phyloP scores from a whole-genome alignment of 2,329 filamentous ascomycete species.

The Pseudopithomyces chartarum region DNA sequence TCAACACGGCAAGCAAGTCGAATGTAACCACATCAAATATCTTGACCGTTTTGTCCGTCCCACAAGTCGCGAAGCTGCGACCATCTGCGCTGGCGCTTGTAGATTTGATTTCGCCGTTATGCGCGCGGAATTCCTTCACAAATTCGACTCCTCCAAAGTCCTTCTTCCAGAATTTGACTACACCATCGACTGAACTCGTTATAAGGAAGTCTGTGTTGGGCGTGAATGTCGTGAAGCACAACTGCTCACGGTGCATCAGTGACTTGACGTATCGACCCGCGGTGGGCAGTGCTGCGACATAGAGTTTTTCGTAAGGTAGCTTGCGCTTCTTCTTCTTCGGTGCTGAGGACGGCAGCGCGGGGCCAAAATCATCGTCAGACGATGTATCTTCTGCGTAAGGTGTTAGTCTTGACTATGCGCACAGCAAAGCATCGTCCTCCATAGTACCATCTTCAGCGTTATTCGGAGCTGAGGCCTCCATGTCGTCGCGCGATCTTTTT shows the following conservation, averaged over 20 bases:
- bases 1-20: constrained; percentile 67
- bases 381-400: constrained; percentile 60
- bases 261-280: constrained; percentile 89
- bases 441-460: constrained; percentile 16
- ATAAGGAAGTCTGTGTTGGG: constrained; percentile 93
- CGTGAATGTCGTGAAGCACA: constrained; percentile 86
- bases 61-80: constrained; percentile 89
- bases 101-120: constrained; percentile 80
- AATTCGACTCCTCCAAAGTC: constrained; percentile 89
- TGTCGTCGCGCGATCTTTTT: constrained; percentile 28
- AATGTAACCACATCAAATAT: constrained; percentile 82
- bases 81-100: constrained; percentile 89
- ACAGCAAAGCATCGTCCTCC: background rate
- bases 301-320: constrained; percentile 93
- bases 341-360: constrained; percentile 79
- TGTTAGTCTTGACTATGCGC: constrained; percentile 20
- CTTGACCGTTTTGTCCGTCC: constrained; percentile 77
- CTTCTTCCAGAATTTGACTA: constrained; percentile 99
- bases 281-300: constrained; percentile 84
- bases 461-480: constrained; percentile 22
- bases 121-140: constrained; percentile 95
- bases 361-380: constrained; percentile 80
- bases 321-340: constrained; percentile 89
- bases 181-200: constrained; percentile 90
- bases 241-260: constrained; percentile 96